Evolutionary conservation across 352 stramenopile genomes (phyloP), one percentile per base, ranked within the genome.

Genomic region (Phytophthora cajani): DNA sequence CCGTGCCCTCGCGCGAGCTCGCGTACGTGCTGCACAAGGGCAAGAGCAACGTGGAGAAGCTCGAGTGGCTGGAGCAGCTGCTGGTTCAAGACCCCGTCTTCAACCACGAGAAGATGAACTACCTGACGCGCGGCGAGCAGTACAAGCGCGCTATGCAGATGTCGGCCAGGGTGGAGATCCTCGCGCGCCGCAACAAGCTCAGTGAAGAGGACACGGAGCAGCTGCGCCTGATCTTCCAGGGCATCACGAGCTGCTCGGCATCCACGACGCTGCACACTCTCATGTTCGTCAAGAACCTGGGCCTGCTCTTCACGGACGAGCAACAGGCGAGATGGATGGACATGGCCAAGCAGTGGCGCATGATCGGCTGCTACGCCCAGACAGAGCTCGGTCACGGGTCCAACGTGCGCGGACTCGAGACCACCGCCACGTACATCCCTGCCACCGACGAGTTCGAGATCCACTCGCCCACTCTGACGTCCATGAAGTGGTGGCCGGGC

Each of bases 401-500:
- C 44, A 97, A 97, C 61, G 75, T 92, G 19, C 81, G 74, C 12
- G 80, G 78, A 21, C 80, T 98, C 23, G 92, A 98, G 78, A 99
- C 96, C 2, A 99, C 93, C 9, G 95, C 94, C 25, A 98, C 91
- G 6, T 98, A 95, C 76, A 62, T 95, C 30, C 81, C 81, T 17
- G 83, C 92, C 38, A 89, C 75, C 1, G 87, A 98, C 63, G 93
- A 97, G 75, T 99, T 97, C 61, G 84, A 98, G 36, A 97, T 99
- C 63, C 78, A 99, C 79, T 97, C 94, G 30, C 97, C 97, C 1
- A 98, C 95, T 10, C 72, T 99, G 47, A 98, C 92, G 10, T 94
- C 88, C 42, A 91, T 87, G 67, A 99, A 99, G 76, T 99, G 97
- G 86, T 99, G 97, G 97, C 95, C 95, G 11, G 96, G 96, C 30